Base-by-base conservation (phyloP, 2,329 filamentous ascomycete genomes). In the Tricladium varicosporioides region DNA sequence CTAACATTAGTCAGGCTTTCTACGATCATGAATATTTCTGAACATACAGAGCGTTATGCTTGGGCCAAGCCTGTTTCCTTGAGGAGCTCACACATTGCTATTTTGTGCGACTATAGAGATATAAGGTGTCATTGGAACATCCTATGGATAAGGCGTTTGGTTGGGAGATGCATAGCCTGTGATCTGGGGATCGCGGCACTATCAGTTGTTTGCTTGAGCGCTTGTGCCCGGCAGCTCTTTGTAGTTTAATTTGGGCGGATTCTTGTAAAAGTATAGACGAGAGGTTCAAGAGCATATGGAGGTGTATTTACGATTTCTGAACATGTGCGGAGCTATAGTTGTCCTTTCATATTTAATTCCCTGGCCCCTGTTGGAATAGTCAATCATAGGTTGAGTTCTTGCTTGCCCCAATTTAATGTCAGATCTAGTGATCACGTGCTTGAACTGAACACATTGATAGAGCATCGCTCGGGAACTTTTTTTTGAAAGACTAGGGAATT, bases 211-310 rank as follows among this genome's bases (percentile, higher is more conserved):
- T 51, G 58, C 62, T 49, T 44, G 53, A 57, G 63, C 42, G 53
- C 48, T 54, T 54, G 49, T 53, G 51, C 46, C 27, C 54, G 54
- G 59, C 48, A 46, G 53, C 54, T 58, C 53, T 48, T 54, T 58
- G 45, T 60, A 59, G 48, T 53, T 59, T 61, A 61, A 64, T 63
- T 48, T 56, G 61, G 56, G 49, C 54, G 58, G 60, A 58, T 62
- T 60, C 57, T 66, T 64, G 61, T 67, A 66, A 61, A 64, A 64
- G 53, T 63, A 62, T 65, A 67, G 59, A 65, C 40, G 51, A 15
- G 45, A 50, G 53, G 48, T 49, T 51, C 51, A 32, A 51, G 32
- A 50, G 53, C 32, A 48, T 46, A 49, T 56, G 13, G n/a, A 15
- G 11, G 15, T 33, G 15, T 10, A 40, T 40, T 13, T 40, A 27